These are phyloP conservation scores for Adansonia madagascariensis DNA, from an alignment of 441 rosid genomes.

Conservation along the genomic window DNA sequence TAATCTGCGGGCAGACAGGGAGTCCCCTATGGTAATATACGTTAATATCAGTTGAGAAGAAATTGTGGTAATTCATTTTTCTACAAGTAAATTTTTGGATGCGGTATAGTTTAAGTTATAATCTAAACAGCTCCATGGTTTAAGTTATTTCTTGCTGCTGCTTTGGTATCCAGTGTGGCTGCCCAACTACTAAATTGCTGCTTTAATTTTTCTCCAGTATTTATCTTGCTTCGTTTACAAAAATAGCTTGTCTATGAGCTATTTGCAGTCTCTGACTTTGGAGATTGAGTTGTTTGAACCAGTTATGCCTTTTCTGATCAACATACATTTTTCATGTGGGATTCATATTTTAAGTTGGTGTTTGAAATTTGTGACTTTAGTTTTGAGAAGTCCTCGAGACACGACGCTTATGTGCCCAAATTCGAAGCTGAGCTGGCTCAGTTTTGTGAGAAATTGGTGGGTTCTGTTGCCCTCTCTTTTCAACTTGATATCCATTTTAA, in stretches of 20 bases:
- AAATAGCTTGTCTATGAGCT: neutral
- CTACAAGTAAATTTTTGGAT: neutral
- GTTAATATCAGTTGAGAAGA: slow-evolving; percentile 4
- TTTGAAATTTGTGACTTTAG: slow-evolving; percentile 46
- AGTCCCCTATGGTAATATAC: neutral
- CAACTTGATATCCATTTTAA: neutral
- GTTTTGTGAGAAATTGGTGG: slow-evolving; percentile 90
- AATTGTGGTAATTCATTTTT: neutral
- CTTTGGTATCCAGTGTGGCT: neutral
- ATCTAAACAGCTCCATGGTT: neutral
- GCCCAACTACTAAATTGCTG: neutral
- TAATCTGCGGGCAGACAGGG: neutral
- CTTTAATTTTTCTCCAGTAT: neutral
- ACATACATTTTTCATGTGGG: neutral
- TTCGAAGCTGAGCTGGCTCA: slow-evolving; percentile 94
- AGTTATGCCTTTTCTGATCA: slow-evolving; percentile 6
- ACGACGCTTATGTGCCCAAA: slow-evolving; percentile 67
- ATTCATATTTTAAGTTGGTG: slow-evolving; percentile 24
- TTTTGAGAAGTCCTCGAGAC: slow-evolving; percentile 89
- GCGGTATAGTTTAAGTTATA: neutral
- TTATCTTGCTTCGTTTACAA: neutral
- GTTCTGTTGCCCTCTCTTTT: slow-evolving; percentile 28
- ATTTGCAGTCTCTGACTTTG: slow-evolving; percentile 14
- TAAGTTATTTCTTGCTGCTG: slow-evolving; percentile 3
- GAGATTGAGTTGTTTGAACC: neutral